These are phyloP conservation scores for Leishmania gerbilli DNA, from an alignment of 208 protist species.

Conservation along the genomic window DNA sequence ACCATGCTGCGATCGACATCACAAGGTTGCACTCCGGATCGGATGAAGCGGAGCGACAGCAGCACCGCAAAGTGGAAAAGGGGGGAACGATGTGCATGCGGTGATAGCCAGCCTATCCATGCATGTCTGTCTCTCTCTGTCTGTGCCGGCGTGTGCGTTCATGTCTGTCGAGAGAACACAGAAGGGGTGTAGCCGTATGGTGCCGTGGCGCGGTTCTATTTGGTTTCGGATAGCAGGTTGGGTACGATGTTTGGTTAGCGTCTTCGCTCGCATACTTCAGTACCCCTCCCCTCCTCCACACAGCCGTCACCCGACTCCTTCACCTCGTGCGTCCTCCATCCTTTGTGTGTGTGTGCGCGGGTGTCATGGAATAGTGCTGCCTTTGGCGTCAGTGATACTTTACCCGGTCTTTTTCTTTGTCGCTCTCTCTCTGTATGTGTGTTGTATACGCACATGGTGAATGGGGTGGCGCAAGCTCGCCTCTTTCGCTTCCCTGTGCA, in stretches of 20 bases:
- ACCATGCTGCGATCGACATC: not conserved
- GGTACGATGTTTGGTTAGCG: not conserved
- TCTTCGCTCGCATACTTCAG: not conserved
- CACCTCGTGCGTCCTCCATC: not conserved
- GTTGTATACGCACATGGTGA: not conserved
- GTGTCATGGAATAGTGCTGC: not conserved
- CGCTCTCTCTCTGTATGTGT: not conserved
- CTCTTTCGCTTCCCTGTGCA: not conserved
- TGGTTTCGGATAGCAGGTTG: not conserved
- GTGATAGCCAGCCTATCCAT: not conserved
- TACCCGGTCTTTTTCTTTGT: not conserved
- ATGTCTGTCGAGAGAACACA: not conserved
- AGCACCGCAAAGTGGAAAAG: not conserved
- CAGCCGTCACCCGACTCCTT: not conserved
- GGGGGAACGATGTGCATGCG: not conserved
- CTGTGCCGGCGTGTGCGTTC: not conserved
- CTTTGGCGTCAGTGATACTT: not conserved
- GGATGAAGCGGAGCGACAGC: not conserved
- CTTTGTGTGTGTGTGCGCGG: not conserved
- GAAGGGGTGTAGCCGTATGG: not conserved
- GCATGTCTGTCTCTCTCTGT: not conserved
- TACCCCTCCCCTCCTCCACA: not conserved
- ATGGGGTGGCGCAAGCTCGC: not conserved
- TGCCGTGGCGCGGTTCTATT: not conserved
- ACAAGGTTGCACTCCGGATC: not conserved